Evolutionary conservation across 2,329 filamentous ascomycete species (phyloP).

Genomic region (Aspergillus sp.): DNA sequence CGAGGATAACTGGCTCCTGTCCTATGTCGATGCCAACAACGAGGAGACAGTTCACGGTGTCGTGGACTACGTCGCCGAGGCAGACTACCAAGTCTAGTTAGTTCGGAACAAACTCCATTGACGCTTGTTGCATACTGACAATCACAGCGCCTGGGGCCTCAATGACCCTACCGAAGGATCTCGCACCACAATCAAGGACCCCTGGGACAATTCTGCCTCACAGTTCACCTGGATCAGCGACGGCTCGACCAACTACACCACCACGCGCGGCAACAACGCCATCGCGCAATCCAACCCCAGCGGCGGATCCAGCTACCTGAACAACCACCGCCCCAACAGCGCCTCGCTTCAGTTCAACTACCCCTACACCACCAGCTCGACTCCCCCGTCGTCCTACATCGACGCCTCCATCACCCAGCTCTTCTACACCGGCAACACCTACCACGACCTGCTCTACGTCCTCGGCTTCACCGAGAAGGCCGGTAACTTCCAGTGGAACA

Average conservation of each 20-base stretch:
- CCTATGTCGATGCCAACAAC: conserved; percentile 13
- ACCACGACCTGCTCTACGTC: conserved; percentile 17
- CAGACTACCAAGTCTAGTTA: conserved; percentile 17
- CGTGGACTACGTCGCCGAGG: conserved; percentile 15
- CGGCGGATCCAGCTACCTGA: conserved; percentile 5
- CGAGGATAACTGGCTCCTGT: conserved; percentile 14
- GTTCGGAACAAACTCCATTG: neutral
- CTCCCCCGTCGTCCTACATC: conserved; percentile 11
- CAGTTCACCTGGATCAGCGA: conserved; percentile 16
- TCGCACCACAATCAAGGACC: conserved; percentile 10
- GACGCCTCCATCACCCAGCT: conserved; percentile 17
- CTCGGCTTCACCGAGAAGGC: conserved; percentile 15
- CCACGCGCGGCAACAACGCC: conserved; percentile 15
- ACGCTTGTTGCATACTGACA: neutral
- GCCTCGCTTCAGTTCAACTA: conserved; percentile 8
- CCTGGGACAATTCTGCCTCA: conserved; percentile 12
- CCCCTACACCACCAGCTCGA: conserved; percentile 6
- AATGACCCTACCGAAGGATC: conserved; percentile 15
- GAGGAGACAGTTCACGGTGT: conserved; percentile 11
- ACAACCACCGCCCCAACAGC: conserved; percentile 12
- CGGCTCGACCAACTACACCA: conserved; percentile 11
- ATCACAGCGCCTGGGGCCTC: conserved; percentile 11
- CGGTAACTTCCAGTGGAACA: conserved; percentile 18
- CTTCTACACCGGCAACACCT: conserved; percentile 20
- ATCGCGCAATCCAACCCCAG: conserved; percentile 15